Base-by-base conservation (phyloP, 2,329 filamentous ascomycete species). In the Periconia macrospinosa region DNA sequence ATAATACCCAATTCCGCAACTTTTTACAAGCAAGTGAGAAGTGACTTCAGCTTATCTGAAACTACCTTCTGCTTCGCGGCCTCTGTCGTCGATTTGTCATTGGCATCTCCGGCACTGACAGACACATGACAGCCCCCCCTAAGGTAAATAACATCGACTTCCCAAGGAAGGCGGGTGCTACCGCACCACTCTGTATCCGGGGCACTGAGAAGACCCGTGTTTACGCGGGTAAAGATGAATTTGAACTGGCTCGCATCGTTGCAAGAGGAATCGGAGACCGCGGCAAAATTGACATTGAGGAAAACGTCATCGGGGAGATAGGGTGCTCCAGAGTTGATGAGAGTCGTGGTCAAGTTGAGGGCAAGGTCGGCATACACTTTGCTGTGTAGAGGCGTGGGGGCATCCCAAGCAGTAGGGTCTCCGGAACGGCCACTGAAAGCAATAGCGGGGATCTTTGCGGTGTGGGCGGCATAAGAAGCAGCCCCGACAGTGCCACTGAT, bases 401-500 rank as follows among this genome's bases (percentile, higher is more conserved):
- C 70, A 60, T 86, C 78, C 78, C 81, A 89, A 0, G 81, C 77
- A 1, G 81, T 80, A 27, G 73, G 78, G 14, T 77, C 76, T 6
- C 76, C 75, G 0, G 79, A 79, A 1, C 72, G 69, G 6, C 86
- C 87, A 0, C 83, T 86, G 73, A 90, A 90, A 15, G 86, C 87
- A 52, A 91, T 81, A n/a, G 82, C 83, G 0, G 87, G 87, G 52
- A 89, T 82, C 1, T 81, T 79, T 7, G 62, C 63, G 1, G 75
- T 75, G 18, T 81, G 75, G 3, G 78, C 82, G 0, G 87, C 86
- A 58, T 85, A 84, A 33, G 76, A 79, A 8, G 86, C 84, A 0
- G 84, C 84, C 47, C 86, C 86, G n/a, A 87, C 83, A 19, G 87
- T 90, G 6, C 87, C 87, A 1, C 86, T 89, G 68, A 87, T 80